Evolutionary conservation across 2,329 filamentous ascomycete species (phyloP).

Genomic region (Microsporum canis): DNA sequence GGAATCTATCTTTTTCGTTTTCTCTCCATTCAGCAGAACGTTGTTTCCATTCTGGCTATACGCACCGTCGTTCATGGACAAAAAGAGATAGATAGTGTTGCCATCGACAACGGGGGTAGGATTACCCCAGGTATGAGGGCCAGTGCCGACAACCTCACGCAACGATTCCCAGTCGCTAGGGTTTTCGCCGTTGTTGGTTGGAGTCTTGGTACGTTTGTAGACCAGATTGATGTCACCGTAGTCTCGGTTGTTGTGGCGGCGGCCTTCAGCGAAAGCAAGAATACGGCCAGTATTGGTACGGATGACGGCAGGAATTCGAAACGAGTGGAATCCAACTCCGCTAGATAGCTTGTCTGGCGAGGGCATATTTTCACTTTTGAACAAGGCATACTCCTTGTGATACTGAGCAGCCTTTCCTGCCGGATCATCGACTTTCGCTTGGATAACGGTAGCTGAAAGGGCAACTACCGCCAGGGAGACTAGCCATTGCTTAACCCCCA

Average conservation of each 20-base stretch:
- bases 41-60: slow-evolving; percentile 21
- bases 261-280: slow-evolving; percentile 22
- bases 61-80: slow-evolving; percentile 21
- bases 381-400: slow-evolving; percentile 18
- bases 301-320: slow-evolving; percentile 21
- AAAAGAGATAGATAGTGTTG: slow-evolving; percentile 23
- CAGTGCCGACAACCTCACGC: slow-evolving; percentile 18
- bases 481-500: not conserved
- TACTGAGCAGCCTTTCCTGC: slow-evolving; percentile 4
- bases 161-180: slow-evolving; percentile 19
- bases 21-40: slow-evolving; percentile 15
- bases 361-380: slow-evolving; percentile 21
- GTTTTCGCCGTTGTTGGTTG: slow-evolving; percentile 15
- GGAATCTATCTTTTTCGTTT: slow-evolving; percentile 15
- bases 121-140: slow-evolving; percentile 22
- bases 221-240: slow-evolving; percentile 24
- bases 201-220: slow-evolving; percentile 21
- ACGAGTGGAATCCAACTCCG: slow-evolving; percentile 22
- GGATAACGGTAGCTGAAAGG: not conserved
- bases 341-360: slow-evolving; percentile 18
- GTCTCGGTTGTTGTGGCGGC: slow-evolving; percentile 19
- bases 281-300: slow-evolving; percentile 19
- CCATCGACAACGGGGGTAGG: slow-evolving; percentile 23
- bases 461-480: not conserved
- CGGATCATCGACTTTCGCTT: slow-evolving; percentile 6